Conservation (phyloP, 352 stramenopile genomes). For the Phytopythium boreale region DNA sequence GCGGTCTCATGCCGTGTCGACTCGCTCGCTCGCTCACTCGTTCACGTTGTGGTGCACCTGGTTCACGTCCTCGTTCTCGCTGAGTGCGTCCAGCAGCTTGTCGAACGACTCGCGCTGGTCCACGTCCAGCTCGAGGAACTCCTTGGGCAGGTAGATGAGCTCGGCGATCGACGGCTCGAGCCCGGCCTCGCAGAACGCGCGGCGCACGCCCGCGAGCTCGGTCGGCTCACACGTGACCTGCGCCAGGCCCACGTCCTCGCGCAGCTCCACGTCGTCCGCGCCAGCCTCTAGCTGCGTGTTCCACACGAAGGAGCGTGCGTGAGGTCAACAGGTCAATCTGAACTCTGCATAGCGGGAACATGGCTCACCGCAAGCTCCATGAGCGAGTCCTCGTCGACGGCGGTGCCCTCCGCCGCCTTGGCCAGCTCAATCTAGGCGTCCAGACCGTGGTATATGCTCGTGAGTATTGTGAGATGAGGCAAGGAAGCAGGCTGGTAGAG, state of each 20-base stretch:
- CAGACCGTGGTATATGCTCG: not conserved
- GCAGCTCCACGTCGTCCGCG: conserved; percentile 67
- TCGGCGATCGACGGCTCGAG: conserved; percentile 68
- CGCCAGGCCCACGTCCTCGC: conserved; percentile 39
- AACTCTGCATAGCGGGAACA: not conserved
- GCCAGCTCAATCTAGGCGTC: conserved; percentile 36
- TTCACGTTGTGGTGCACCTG: conserved; percentile 84
- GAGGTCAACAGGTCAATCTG: not conserved
- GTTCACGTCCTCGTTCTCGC: conserved; percentile 79
- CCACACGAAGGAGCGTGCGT: not conserved
- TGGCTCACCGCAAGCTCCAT: conserved; percentile 70
- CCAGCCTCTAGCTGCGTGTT: conserved; percentile 54
- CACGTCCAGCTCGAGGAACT: conserved; percentile 57
- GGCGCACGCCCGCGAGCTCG: conserved; percentile 56
- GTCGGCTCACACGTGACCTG: conserved; percentile 72
- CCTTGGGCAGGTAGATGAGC: conserved; percentile 82
- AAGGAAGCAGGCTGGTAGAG: not conserved
- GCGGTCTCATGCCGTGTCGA: not conserved
- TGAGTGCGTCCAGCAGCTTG: conserved; percentile 69
- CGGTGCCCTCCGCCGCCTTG: conserved; percentile 15
- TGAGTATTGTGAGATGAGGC: not conserved
- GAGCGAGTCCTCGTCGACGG: conserved; percentile 62
- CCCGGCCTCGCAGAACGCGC: conserved; percentile 46
- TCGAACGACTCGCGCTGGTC: conserved; percentile 65
- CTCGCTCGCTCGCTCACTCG: conserved; percentile 29